phyloP scores from a whole-genome alignment of 208 protist species.

The Leishmania tropica region DNA sequence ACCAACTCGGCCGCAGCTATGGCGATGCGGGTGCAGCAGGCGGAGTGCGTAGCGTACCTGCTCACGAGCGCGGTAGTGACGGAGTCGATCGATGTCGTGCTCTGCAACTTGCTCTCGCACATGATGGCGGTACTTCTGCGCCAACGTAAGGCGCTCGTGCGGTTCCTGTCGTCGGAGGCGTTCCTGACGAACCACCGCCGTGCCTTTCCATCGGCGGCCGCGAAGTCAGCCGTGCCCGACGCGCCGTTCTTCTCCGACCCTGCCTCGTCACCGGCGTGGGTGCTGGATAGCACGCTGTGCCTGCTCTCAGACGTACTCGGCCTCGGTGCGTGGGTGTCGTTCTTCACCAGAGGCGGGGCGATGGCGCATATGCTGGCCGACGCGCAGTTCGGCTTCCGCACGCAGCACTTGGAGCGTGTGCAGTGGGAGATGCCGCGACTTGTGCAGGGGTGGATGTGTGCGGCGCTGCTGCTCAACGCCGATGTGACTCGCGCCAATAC shows the following conservation, averaged over 20 bases:
- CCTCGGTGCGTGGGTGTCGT: constrained; percentile 69
- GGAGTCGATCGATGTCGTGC: constrained; percentile 68
- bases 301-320: constrained; percentile 76
- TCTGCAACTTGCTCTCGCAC: constrained; percentile 54
- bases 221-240: constrained; percentile 2
- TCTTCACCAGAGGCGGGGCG: constrained; percentile 62
- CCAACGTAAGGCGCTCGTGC: constrained; percentile 50
- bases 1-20: constrained; percentile 12
- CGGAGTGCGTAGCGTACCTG: constrained; percentile 56
- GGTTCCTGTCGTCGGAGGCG: constrained; percentile 48
- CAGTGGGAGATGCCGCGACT: constrained; percentile 51
- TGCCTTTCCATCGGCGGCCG: constrained; percentile 27
- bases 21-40: constrained; percentile 29
- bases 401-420: constrained; percentile 72
- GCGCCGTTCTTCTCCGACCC: constrained; percentile 37
- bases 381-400: constrained; percentile 50
- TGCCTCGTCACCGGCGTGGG: constrained; percentile 57
- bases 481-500: constrained; percentile 33
- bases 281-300: constrained; percentile 60
- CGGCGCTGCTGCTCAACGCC: constrained; percentile 48
- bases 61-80: constrained; percentile 71
- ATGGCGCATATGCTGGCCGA: constrained; percentile 58
- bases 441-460: constrained; percentile 77
- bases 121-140: constrained; percentile 45
- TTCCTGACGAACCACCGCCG: constrained; percentile 45